A percentile compares a stretch with the other conserved stretches of the same genome.
phyloP scores from a whole-genome alignment of 495 filamentous ascomycete genomes.

The Daldinia bambusicola region DNA sequence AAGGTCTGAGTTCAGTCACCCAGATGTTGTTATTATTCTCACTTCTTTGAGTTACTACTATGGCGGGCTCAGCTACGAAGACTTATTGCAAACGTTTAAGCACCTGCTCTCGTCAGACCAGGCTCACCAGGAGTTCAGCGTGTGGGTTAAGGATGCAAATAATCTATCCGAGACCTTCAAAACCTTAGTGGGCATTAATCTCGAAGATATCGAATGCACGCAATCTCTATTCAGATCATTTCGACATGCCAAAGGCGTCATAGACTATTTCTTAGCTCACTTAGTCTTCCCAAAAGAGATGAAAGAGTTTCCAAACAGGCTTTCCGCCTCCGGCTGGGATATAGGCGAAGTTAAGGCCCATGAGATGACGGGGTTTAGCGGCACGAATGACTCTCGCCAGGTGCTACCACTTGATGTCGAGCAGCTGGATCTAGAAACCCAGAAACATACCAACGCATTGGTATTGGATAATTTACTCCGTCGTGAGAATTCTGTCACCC shows the following conservation, averaged over 20 bases:
- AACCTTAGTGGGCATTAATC: conserved; percentile 66
- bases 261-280: conserved; percentile 71
- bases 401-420: conserved; percentile 66
- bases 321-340: conserved; percentile 78
- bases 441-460: conserved; percentile 71
- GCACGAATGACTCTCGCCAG: conserved; percentile 73
- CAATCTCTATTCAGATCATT: conserved; percentile 63
- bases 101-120: conserved; percentile 66
- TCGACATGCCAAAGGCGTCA: conserved; percentile 58
- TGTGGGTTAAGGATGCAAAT: conserved; percentile 59
- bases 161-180: conserved; percentile 53
- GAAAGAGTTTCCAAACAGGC: conserved; percentile 70
- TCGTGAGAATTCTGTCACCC: conserved; percentile 61
- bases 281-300: conserved; percentile 74
- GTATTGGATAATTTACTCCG: conserved; percentile 68
- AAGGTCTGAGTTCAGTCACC: conserved; percentile 78
- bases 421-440: conserved; percentile 65
- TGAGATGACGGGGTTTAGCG: conserved; percentile 74
- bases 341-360: conserved; percentile 60
- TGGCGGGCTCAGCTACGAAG: conserved; percentile 63
- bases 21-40: conserved; percentile 73
- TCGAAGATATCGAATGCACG: conserved; percentile 62
- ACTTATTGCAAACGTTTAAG: conserved; percentile 62
- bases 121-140: conserved; percentile 63
- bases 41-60: conserved; percentile 79